Conservation (phyloP, 768 basidiomycete species). For the Leccinum rimulosum region DNA sequence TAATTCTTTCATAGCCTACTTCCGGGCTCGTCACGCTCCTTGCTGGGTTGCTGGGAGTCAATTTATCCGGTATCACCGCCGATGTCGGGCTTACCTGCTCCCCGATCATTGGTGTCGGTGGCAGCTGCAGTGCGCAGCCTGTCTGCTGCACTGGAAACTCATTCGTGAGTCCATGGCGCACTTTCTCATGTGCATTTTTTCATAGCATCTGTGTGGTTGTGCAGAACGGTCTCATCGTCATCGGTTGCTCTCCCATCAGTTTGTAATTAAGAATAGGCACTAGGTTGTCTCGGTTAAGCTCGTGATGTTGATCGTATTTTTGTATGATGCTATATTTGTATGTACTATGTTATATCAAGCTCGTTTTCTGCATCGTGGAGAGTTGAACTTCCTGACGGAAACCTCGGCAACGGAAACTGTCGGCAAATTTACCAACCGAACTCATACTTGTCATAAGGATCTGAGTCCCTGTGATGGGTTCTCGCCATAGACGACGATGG, state of each 20-base stretch:
- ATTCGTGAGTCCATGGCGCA: not conserved
- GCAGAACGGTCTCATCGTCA: not conserved
- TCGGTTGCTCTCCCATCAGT: constrained; percentile 2
- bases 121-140: not conserved
- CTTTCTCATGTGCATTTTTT: not conserved
- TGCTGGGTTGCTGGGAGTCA: not conserved
- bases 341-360: too few species aligned
- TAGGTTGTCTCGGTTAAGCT: too few species aligned
- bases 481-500: too few species aligned
- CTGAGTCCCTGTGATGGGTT: too few species aligned
- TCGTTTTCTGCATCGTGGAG: too few species aligned
- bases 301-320: too few species aligned
- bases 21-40: not conserved
- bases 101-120: not conserved
- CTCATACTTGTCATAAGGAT: too few species aligned
- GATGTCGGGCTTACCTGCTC: not conserved
- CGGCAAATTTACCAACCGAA: too few species aligned
- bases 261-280: not conserved
- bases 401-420: too few species aligned
- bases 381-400: too few species aligned
- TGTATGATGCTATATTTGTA: too few species aligned
- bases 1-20: not conserved
- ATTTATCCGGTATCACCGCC: too few species aligned
- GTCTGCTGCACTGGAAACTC: constrained; percentile 4
- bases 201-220: not conserved